Base-by-base conservation (phyloP, 768 basidiomycete species). In the Boletus fagicola region DNA sequence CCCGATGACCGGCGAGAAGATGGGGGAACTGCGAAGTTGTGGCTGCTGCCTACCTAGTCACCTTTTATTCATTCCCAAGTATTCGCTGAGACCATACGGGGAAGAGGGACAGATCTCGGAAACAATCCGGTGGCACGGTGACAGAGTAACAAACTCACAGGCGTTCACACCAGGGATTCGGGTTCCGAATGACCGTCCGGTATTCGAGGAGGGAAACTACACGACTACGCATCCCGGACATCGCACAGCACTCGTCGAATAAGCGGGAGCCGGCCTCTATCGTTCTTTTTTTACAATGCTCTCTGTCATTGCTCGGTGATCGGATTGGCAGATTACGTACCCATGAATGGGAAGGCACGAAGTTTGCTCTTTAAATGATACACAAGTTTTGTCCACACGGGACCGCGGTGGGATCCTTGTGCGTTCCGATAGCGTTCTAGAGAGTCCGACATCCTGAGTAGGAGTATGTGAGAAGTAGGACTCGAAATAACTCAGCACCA, bases 31-130 rank as follows among this genome's bases (percentile, higher is more conserved):
- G 30, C 39, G 10, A 31, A 39, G 42, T 33, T 57, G 35, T 18
- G 28, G 15, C 49, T 15, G 33, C n/a, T 38, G 33, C 15, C 12
- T 15, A n/a, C 28, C 30, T 15, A n/a, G 5, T 13, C 42, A 45
- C 54, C 62, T 65, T 71, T 73, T 71, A 71, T 73, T 56, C 51
- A 18, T 33, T 43, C 4, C 38, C 8, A 42, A 44, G 49, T 15
- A 11, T 30, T 49, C 48, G 51, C 49, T 9, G 40, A 39, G 33
- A 38, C 60, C 40, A 57, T 60, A 65, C 46, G 26, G 38, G 56
- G 60, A 59, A 62, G 31, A 47, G 22, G 33, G 47, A n/a, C 3
- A 54, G 58, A 64, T 64, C 58, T 57, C 54, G 60, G 71, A 54
- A 57, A 62, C 53, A 52, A 47, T 65, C 50, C 46, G 46, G 48